Conservation (phyloP, 257 asterid species). For the Penstemon barbatus region DNA sequence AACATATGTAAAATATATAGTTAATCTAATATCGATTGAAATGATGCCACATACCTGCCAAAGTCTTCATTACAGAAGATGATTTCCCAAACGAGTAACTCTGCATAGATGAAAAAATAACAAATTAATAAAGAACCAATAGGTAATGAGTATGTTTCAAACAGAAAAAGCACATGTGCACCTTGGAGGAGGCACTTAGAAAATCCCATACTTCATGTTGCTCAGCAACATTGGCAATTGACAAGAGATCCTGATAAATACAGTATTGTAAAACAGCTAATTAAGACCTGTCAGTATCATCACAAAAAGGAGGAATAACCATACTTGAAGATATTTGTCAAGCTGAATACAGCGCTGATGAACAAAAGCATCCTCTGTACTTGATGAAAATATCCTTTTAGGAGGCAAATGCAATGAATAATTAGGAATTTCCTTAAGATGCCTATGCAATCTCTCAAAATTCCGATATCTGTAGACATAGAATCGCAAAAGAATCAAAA, state of each 20-base stretch:
- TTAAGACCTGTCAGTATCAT: constrained; percentile 18
- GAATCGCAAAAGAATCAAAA: constrained; percentile 22
- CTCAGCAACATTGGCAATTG: constrained; percentile 98
- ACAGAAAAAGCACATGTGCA: constrained; percentile 32
- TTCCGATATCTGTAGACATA: constrained; percentile 73
- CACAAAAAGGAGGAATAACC: constrained; percentile 26
- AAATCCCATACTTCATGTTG: constrained; percentile 99
- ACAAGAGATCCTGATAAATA: constrained; percentile 75
- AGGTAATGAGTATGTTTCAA: constrained; percentile 18
- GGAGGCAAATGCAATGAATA: constrained; percentile 96
- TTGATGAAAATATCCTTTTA: constrained; percentile 96
- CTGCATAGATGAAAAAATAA: constrained; percentile 50
- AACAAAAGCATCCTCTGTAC: constrained; percentile 95
- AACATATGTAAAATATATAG: constrained; percentile 13
- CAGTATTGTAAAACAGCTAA: constrained; percentile 27
- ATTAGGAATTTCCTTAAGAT: constrained; percentile 91
- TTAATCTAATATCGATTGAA: constrained; percentile 18
- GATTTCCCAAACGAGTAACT: constrained; percentile 96
- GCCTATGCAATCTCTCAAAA: constrained; percentile 95
- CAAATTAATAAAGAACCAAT: constrained; percentile 31
- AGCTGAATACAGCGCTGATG: constrained; percentile 98
- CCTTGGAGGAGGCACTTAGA: constrained; percentile 93
- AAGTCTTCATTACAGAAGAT: constrained; percentile 84
- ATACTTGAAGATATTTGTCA: constrained; percentile 90
- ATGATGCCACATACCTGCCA: constrained; percentile 70